Base-by-base conservation (phyloP, 306 rosid species). In the Vachellia collinsii region DNA sequence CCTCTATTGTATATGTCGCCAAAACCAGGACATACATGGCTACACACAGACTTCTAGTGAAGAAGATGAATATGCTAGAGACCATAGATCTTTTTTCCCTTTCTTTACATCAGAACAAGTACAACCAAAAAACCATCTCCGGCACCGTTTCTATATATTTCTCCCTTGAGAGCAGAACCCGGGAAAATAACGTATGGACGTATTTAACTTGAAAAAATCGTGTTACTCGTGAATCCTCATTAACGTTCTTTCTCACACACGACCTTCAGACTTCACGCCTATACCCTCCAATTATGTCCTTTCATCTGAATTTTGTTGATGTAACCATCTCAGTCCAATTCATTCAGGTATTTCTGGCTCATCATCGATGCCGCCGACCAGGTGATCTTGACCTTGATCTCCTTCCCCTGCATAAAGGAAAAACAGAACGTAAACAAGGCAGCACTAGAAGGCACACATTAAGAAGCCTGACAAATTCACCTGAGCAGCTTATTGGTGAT, bases 351-450 rank as follows among this genome's bases (percentile, higher is more conserved):
- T 14, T 77, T 71, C 69, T 44, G 58, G 68, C 63, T 58, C 8
- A 50, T 95, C 89, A 96, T 88, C 97, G 91, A 43, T 85, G 90
- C 78, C 97, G 85, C 76, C 91, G 86, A 74, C 77, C 90, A 51
- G 98, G 99, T 59, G 99, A 90, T 87, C 89, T 83, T 79, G 99
- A 93, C 74, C 97, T 90, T 63, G 99, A 96, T 87, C 92, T 88
- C 82, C 92, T 87, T 77, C 97, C 89, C 86, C 99, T 96, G 91
- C 88, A 88, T 68, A 75, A 77, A 70, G 69, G 47, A 48, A 69
- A 65, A 12, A 22, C 39, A 77, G 83, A 87, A 75, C 77, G 77
- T 74, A 79, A 61, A 84, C 79, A 75, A 65, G 78, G 64, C 39
- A 68, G 78, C 75, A 71, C 68, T 67, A 36, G 37, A 64, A 72